Percentiles rank a stretch among this genome's conserved stretches.
These are phyloP conservation scores for Cadophora malorum DNA, from an alignment of 2,329 filamentous ascomycete species.

Conservation along the genomic window DNA sequence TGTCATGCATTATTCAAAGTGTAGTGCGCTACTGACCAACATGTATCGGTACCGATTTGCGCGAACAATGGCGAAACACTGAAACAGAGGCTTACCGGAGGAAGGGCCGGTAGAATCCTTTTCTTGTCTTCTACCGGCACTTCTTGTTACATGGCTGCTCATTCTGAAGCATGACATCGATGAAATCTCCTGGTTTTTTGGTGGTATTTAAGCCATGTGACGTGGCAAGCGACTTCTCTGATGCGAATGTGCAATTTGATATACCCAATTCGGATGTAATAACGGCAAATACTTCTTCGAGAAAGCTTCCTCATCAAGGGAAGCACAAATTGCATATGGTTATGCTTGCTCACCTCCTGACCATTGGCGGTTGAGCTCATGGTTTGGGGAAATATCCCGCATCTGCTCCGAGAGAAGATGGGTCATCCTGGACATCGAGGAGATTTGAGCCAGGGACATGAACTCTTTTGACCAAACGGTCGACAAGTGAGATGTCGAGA, in stretches of 20 bases:
- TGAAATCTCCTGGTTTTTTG: neutral
- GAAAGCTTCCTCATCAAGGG: conserved; percentile 22
- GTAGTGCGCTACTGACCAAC: neutral
- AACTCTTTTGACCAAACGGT: neutral
- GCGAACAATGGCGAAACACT: neutral
- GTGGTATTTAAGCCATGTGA: neutral
- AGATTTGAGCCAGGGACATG: conserved; percentile 9
- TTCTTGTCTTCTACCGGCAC: neutral
- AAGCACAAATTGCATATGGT: neutral
- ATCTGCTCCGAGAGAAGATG: neutral
- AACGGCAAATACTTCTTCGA: conserved; percentile 21
- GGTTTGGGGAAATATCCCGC: neutral
- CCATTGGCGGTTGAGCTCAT: neutral
- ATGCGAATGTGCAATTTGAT: conserved; percentile 1
- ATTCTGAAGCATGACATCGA: neutral
- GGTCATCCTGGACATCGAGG: conserved; percentile 8
- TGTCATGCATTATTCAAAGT: neutral
- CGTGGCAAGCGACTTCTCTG: neutral
- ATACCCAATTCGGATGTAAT: conserved; percentile 2
- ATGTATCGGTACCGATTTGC: neutral
- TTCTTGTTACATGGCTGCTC: neutral
- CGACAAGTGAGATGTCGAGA: conserved; percentile 13
- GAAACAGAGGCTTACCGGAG: neutral
- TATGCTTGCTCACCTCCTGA: neutral
- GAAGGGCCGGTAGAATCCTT: neutral